These are phyloP conservation scores for Lentinula aciculospora DNA, from an alignment of 768 basidiomycete genomes.

Conservation along the genomic window DNA sequence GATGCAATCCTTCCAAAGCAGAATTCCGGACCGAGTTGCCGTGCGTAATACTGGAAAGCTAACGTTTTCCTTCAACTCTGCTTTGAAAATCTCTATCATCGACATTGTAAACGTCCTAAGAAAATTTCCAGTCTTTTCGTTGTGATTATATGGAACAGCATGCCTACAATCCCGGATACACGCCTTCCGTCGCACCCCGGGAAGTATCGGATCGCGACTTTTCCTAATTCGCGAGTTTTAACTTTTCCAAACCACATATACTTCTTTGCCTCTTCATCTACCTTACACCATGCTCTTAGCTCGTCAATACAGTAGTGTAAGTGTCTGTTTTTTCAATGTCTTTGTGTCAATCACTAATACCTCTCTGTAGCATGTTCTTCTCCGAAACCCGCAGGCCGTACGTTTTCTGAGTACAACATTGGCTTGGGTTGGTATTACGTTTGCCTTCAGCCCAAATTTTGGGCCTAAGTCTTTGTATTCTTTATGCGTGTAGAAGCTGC, in stretches of 20 bases:
- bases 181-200: not conserved
- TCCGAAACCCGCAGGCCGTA: conserved; percentile 2
- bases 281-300: not conserved
- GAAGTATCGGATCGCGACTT: not conserved
- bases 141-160: not conserved
- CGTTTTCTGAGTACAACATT: not conserved
- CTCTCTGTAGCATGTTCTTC: not conserved
- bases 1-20: not conserved
- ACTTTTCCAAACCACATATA: not conserved
- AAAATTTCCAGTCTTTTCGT: not conserved
- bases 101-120: not conserved
- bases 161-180: not conserved
- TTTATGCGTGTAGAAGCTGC: conserved; percentile 28
- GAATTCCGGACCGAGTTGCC: not conserved
- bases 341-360: not conserved
- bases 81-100: not conserved
- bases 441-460: not conserved
- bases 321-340: not conserved
- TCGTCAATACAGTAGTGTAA: conserved; percentile 2
- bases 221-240: not conserved
- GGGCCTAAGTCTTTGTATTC: not conserved
- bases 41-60: not conserved
- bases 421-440: not conserved
- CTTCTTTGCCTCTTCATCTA: not conserved
- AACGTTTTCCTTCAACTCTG: not conserved